A percentile compares a stretch with the other conserved stretches of the same genome.
Conservation (phyloP, 2,329 filamentous ascomycete genomes). For the Lecanosticta acicola region DNA sequence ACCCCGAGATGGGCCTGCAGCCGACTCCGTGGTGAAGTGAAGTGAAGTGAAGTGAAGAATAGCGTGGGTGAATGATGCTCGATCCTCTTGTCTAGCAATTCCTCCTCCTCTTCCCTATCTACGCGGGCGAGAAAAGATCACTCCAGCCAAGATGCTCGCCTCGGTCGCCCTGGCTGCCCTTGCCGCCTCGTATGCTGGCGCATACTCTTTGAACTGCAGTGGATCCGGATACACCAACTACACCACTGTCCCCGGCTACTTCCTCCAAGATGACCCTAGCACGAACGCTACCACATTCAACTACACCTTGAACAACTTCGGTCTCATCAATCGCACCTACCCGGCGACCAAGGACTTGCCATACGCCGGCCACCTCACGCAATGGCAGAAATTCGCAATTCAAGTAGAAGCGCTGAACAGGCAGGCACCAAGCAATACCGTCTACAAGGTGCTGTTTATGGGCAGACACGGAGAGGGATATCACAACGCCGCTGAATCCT, state of each 20-base stretch:
- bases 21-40: not conserved
- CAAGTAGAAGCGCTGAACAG: conserved; percentile 56
- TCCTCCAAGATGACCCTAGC: conserved; percentile 56
- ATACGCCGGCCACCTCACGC: conserved; percentile 44
- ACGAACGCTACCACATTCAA: conserved; percentile 57
- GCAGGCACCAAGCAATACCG: conserved; percentile 44
- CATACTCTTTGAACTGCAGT: conserved; percentile 10
- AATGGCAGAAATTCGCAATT: conserved; percentile 60
- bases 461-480: conserved; percentile 64
- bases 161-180: conserved; percentile 6
- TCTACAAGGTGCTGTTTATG: conserved; percentile 66
- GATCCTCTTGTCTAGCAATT: not conserved
- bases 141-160: conserved; percentile 3
- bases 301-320: conserved; percentile 59
- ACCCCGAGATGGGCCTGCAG: not conserved
- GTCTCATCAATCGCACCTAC: conserved; percentile 59
- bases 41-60: not conserved
- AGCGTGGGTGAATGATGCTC: not conserved
- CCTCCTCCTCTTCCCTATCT: not conserved
- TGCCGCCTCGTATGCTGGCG: conserved; percentile 7
- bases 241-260: conserved; percentile 56
- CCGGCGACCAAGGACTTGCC: conserved; percentile 44
- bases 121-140: not conserved
- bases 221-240: conserved; percentile 48
- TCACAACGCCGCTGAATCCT: conserved; percentile 59